Base-by-base conservation (phyloP, 1,284 basidiomycete species). In the Phenoliferia sp. region DNA sequence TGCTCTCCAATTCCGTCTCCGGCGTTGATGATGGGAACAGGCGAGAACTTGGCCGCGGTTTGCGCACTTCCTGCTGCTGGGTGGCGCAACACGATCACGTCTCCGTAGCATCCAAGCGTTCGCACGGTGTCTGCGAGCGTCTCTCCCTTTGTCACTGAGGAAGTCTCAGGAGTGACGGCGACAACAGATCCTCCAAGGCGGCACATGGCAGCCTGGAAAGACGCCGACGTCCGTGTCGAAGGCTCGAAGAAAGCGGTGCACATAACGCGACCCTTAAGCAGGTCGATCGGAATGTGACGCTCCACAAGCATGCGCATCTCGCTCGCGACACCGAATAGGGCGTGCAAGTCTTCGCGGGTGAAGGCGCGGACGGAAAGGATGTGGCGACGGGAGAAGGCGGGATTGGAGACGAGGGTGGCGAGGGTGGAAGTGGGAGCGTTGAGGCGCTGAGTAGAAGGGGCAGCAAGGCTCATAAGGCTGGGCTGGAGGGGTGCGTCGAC, bases 171-270 rank as follows among this genome's bases (percentile, higher is more conserved):
- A 61, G 86, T 86, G 59, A 99, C 85, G 69, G 89, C 85, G 33
- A 98, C 89, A 54, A 99, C 95, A 76, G 95, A 88, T 50, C 96
- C 96, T 61, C 96, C 96, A 75, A 93, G 92, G 62, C 96, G 87
- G 79, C 95, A 94, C 96, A 99, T 99, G 17, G 96, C 96, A 10
- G 95, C 90, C 79, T 99, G 95, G 77, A 99, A 99, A n/a, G 95
- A 98, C 19, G 89, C 85, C 68, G 90, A 92, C 2, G 96, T 99
- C 63, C 96, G 85, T 1, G 96, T 99, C 12, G 94, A 97, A 2
- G 96, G 92, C 79, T 99, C 96, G 80, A 95, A 99, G 84, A 99
- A 99, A 50, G 97, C 80, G n/a, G 89, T 95, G 77, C 90, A 94
- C 5, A 99, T 85, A 0, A 99, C 89, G 70, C 89, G 90, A 59